Conservation (phyloP, 768 basidiomycete species). For the Suillus americanus region DNA sequence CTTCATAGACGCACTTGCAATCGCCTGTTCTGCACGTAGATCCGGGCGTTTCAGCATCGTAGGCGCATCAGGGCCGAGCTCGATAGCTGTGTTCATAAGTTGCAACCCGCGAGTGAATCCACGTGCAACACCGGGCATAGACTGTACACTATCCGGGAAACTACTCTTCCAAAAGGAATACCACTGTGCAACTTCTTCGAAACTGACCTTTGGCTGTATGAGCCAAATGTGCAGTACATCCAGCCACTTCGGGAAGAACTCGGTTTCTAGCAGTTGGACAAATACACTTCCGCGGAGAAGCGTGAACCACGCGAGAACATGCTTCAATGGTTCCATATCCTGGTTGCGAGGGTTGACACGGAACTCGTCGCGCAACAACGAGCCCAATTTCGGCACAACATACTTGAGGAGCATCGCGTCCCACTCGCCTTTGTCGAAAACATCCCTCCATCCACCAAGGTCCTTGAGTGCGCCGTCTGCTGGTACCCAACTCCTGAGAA, state of each 20-base stretch:
- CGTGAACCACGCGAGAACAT: constrained; percentile 74
- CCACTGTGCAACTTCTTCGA: constrained; percentile 94
- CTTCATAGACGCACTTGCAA: constrained; percentile 19
- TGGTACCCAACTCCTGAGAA: constrained; percentile 74
- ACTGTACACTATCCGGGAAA: constrained; percentile 73
- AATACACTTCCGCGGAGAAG: constrained; percentile 77
- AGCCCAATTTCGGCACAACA: constrained; percentile 87
- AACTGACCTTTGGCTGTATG: constrained; percentile 81
- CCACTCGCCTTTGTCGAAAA: constrained; percentile 85
- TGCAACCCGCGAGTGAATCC: constrained; percentile 90
- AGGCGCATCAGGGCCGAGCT: constrained; percentile 77
- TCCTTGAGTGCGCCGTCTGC: constrained; percentile 77
- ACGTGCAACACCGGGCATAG: constrained; percentile 60
- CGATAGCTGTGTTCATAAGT: constrained; percentile 92
- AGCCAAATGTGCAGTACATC: constrained; percentile 92
- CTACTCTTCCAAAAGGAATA: constrained; percentile 83
- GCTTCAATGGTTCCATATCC: constrained; percentile 77
- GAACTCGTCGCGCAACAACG: constrained; percentile 81
- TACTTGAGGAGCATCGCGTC: constrained; percentile 88
- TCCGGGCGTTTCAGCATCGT: constrained; percentile 68
- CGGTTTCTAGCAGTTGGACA: constrained; percentile 80
- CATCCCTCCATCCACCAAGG: constrained; percentile 78
- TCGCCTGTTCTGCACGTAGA: constrained; percentile 47
- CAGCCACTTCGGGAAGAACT: constrained; percentile 98
- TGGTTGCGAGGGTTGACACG: constrained; percentile 89